Evolutionary conservation across 2,329 filamentous ascomycete species (phyloP).

Genomic region (Fusarium poae): DNA sequence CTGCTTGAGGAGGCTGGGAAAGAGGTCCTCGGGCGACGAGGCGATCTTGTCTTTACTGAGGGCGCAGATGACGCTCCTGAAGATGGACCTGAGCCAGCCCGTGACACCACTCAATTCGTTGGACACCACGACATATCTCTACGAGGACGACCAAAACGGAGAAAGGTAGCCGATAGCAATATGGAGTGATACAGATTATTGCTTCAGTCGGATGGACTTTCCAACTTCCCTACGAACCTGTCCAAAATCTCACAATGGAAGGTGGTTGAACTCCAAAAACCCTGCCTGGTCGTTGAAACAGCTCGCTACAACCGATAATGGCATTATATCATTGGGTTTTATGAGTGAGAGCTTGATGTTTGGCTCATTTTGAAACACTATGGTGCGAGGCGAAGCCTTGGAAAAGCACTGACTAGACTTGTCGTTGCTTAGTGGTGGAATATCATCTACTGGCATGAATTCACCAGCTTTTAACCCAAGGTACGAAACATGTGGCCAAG

Average conservation of each 20-base stretch:
- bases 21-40: constrained; percentile 71
- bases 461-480: constrained; percentile 18
- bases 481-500: constrained; percentile 12
- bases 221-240: background rate
- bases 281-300: constrained; percentile 18
- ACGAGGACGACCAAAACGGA: constrained; percentile 51
- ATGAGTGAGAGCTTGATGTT: constrained; percentile 12
- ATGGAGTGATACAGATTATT: constrained; percentile 23
- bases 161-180: constrained; percentile 46
- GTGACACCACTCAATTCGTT: constrained; percentile 39
- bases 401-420: constrained; percentile 8
- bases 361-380: constrained; percentile 4
- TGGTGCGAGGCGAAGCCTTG: constrained; percentile 1
- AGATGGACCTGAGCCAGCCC: constrained; percentile 36
- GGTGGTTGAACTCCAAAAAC: constrained; percentile 25
- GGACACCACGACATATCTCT: constrained; percentile 45
- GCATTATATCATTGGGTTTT: constrained; percentile 19
- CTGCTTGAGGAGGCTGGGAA: constrained; percentile 77
- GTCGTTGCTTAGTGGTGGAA: constrained; percentile 34
- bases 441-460: constrained; percentile 8
- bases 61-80: constrained; percentile 51
- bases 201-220: constrained; percentile 5
- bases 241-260: constrained; percentile 21
- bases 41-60: constrained; percentile 80
- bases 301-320: constrained; percentile 7